A percentile compares a stretch with the other conserved stretches of the same genome.
These are phyloP conservation scores for Atkinsonella hypoxylon DNA, from an alignment of 2,329 filamentous ascomycete genomes.

Conservation along the genomic window DNA sequence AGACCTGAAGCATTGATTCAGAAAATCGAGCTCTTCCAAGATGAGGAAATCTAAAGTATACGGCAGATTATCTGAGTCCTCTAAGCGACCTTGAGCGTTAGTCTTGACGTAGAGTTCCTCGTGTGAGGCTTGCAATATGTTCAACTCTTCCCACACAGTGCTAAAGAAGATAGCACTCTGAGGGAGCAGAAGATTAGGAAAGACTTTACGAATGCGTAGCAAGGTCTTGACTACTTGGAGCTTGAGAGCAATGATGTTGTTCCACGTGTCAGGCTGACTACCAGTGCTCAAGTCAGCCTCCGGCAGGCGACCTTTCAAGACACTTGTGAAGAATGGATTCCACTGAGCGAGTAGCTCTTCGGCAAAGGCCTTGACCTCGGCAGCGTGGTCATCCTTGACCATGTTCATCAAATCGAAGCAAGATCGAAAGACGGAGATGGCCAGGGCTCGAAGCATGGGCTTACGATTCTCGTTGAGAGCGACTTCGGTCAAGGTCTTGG, in stretches of 20 bases:
- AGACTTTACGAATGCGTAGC: conserved; percentile 76
- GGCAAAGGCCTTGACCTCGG: conserved; percentile 77
- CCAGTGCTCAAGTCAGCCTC: conserved; percentile 38
- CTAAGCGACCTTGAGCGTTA: conserved; percentile 75
- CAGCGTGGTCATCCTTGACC: conserved; percentile 85
- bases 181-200: conserved; percentile 68
- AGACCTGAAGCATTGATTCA: conserved; percentile 82
- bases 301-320: conserved; percentile 65
- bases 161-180: conserved; percentile 77
- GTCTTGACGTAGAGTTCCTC: conserved; percentile 75
- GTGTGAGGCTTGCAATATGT: conserved; percentile 59
- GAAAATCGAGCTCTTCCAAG: conserved; percentile 86
- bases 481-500: conserved; percentile 72
- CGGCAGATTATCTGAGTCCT: conserved; percentile 82
- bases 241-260: conserved; percentile 76
- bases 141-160: conserved; percentile 80
- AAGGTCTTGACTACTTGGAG: conserved; percentile 89
- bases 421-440: conserved; percentile 78
- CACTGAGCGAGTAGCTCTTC: conserved; percentile 74
- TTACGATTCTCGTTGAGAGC: conserved; percentile 66
- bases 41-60: conserved; percentile 92
- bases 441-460: conserved; percentile 65
- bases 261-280: conserved; percentile 56
- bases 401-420: conserved; percentile 96
- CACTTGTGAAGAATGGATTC: conserved; percentile 78